A percentile compares a stretch with the other conserved stretches of the same genome.
These are phyloP conservation scores for Anethum foeniculum DNA, from an alignment of 140 eudicot species.

Conservation along the genomic window DNA sequence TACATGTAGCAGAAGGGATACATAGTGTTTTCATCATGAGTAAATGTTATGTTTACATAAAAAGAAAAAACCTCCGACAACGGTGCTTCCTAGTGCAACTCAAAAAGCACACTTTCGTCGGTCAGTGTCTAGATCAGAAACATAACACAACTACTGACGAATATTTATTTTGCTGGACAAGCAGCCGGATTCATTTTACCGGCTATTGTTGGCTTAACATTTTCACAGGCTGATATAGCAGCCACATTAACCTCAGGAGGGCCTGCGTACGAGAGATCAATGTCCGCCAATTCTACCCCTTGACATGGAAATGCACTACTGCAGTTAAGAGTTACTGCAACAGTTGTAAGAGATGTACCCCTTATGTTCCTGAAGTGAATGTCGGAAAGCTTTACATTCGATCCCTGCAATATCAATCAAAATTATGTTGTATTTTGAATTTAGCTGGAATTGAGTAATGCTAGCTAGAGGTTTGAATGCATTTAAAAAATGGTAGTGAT, in stretches of 20 bases:
- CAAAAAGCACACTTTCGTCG: slow-evolving; percentile 1
- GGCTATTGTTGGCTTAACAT: background rate
- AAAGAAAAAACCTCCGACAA: background rate
- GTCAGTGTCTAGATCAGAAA: background rate
- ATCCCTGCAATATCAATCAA: slow-evolving; percentile 19
- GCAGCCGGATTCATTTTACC: slow-evolving; percentile 8
- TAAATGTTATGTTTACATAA: background rate
- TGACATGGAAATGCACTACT: slow-evolving; percentile 18
- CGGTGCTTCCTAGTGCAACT: slow-evolving; percentile 5
- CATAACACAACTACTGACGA: background rate
- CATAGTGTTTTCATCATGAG: background rate
- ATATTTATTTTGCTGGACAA: slow-evolving; percentile 1
- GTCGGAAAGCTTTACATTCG: slow-evolving; percentile 37
- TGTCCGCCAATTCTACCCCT: slow-evolving; percentile 9
- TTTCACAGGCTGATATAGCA: background rate
- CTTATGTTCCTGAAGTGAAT: slow-evolving; percentile 44
- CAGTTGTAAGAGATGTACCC: slow-evolving; percentile 24
- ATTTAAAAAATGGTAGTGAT: background rate
- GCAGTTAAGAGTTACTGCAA: slow-evolving; percentile 21
- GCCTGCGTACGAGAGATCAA: background rate
- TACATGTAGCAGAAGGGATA: background rate
- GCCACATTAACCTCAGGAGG: background rate
- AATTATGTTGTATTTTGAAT: no score
- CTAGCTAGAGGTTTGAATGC: background rate
- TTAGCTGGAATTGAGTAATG: background rate